These are phyloP conservation scores for Rhynchospora tenuis DNA, from an alignment of 176 grass and related monocot genomes.

Conservation along the genomic window DNA sequence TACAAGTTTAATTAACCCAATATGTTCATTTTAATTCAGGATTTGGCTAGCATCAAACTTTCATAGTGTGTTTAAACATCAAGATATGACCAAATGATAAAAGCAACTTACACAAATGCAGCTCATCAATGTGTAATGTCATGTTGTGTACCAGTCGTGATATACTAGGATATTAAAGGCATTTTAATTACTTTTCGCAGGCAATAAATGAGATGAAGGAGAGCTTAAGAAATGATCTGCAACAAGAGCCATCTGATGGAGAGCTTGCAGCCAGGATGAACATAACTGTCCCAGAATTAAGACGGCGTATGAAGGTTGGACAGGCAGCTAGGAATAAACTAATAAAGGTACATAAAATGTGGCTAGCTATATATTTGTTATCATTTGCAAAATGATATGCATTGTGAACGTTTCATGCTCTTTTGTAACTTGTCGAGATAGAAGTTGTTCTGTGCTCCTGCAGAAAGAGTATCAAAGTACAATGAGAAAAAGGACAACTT, in stretches of 20 bases:
- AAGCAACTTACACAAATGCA: neutral
- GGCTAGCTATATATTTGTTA: neutral
- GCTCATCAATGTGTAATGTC: slow-evolving; percentile 12
- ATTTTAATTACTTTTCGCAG: slow-evolving; percentile 12
- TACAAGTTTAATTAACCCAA: neutral
- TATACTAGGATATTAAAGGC: neutral
- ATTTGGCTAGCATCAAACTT: neutral
- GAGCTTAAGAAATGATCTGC: slow-evolving; percentile 37
- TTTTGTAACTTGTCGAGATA: neutral
- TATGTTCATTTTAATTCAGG: neutral
- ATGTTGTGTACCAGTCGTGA: neutral
- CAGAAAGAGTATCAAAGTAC: neutral
- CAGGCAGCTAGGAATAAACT: slow-evolving; percentile 66
- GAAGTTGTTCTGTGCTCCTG: neutral
- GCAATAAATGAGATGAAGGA: slow-evolving; percentile 44
- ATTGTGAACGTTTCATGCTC: neutral
- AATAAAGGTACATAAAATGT: slow-evolving; percentile 44
- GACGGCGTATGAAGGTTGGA: slow-evolving; percentile 37
- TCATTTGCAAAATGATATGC: neutral
- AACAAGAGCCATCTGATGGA: slow-evolving; percentile 42
- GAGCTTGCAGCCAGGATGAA: slow-evolving; percentile 48
- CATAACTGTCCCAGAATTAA: slow-evolving; percentile 40
- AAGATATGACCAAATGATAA: neutral
- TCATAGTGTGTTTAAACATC: neutral
- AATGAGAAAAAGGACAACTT: too few species aligned